phyloP scores from a whole-genome alignment of 2,329 filamentous ascomycete genomes.

The Xylariaceae sp. region DNA sequence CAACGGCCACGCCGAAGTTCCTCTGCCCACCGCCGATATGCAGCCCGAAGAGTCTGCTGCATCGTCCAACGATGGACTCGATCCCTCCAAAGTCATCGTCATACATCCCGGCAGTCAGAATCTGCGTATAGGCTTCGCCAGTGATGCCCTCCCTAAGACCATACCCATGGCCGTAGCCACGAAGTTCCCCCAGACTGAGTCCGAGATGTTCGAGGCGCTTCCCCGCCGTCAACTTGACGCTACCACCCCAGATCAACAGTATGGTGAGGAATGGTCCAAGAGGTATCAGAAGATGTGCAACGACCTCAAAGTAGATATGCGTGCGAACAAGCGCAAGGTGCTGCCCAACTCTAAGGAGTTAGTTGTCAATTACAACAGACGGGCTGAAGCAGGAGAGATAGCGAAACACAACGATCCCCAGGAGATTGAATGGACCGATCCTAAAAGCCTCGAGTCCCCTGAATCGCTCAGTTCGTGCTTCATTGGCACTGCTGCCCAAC shows the following conservation, averaged over 20 bases:
- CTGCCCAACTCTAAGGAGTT: slow-evolving; percentile 96
- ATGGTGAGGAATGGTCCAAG: slow-evolving; percentile 74
- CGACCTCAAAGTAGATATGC: slow-evolving; percentile 86
- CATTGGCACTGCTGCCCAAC: slow-evolving; percentile 73
- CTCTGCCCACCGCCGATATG: slow-evolving; percentile 55
- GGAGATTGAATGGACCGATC: slow-evolving; percentile 91
- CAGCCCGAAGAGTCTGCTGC: slow-evolving; percentile 52
- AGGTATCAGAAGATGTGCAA: slow-evolving; percentile 76
- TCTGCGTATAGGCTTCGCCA: slow-evolving; percentile 88
- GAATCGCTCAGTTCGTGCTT: slow-evolving; percentile 60
- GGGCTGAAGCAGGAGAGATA: slow-evolving; percentile 78
- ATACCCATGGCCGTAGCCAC: slow-evolving; percentile 89
- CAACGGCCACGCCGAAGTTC: slow-evolving; percentile 61
- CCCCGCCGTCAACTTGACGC: slow-evolving; percentile 64
- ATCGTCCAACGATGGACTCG: slow-evolving; percentile 54
- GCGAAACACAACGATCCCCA: slow-evolving; percentile 91
- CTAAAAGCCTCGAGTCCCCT: slow-evolving; percentile 60
- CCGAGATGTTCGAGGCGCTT: slow-evolving; percentile 73
- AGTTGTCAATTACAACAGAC: slow-evolving; percentile 88
- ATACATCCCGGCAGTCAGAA: slow-evolving; percentile 96
- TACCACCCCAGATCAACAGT: slow-evolving; percentile 66
- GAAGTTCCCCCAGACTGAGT: slow-evolving; percentile 71
- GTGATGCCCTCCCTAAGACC: slow-evolving; percentile 88
- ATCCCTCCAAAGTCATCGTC: slow-evolving; percentile 86
- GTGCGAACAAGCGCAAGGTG: slow-evolving; percentile 88